Evolutionary conservation across 2,329 filamentous ascomycete species (phyloP).

Genomic region (Ophiostoma tasmaniense): DNA sequence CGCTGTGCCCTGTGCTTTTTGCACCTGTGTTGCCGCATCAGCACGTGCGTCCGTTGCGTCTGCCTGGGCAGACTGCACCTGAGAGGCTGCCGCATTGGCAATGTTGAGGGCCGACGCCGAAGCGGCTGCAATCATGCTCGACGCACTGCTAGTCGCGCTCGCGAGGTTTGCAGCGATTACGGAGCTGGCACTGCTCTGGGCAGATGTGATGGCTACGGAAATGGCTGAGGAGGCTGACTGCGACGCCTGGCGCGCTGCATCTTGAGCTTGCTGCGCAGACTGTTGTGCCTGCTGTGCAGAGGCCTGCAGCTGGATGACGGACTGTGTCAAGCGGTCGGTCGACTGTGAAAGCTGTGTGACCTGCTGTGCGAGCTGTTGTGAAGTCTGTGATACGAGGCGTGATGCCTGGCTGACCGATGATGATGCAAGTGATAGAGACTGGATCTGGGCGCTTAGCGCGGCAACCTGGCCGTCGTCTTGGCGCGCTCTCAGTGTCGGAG

Average conservation of each 20-base stretch:
- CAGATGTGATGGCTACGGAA: constrained; percentile 17
- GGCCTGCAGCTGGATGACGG: constrained; percentile 22
- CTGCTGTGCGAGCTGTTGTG: constrained; percentile 27
- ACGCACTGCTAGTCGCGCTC: constrained; percentile 24
- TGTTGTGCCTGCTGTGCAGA: constrained; percentile 25
- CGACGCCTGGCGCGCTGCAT: constrained; percentile 22
- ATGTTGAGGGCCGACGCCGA: constrained; percentile 12
- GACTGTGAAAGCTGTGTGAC: constrained; percentile 26
- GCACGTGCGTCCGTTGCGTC: constrained; percentile 27
- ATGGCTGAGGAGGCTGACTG: constrained; percentile 26
- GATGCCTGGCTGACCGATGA: constrained; percentile 25
- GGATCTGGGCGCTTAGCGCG: constrained; percentile 25
- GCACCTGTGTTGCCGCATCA: constrained; percentile 27
- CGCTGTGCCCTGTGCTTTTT: constrained; percentile 31
- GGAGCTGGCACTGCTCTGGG: constrained; percentile 25
- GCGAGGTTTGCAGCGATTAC: constrained; percentile 25
- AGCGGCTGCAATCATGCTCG: constrained; percentile 24
- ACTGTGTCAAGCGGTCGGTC: constrained; percentile 27
- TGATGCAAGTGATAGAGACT: constrained; percentile 27
- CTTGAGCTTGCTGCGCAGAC: constrained; percentile 24
- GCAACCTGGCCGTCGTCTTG: constrained; percentile 24
- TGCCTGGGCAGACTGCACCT: constrained; percentile 27
- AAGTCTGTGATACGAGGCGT: constrained; percentile 27
- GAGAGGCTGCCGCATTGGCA: constrained; percentile 23
- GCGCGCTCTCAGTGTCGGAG: constrained; percentile 11